Conservation (phyloP, 805 yeast species). For the Kodamaea neixiangensis region DNA sequence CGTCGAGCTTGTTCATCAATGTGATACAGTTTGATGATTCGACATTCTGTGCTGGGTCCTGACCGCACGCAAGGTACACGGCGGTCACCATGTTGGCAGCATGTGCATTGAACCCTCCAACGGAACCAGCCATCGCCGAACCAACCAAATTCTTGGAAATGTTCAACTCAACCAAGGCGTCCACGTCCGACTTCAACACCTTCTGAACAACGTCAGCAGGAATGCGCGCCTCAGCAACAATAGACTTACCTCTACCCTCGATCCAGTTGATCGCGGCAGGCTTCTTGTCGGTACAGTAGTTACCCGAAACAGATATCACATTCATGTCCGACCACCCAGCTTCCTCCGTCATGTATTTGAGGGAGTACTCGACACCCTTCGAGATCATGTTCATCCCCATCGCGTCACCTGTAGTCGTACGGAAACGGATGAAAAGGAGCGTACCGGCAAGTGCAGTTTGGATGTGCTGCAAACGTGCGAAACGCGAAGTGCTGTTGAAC, state of each 20-base stretch:
- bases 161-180: slow-evolving; percentile 88
- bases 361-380: slow-evolving; percentile 90
- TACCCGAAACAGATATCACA: slow-evolving; percentile 91
- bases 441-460: slow-evolving; percentile 96
- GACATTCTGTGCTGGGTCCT: slow-evolving; percentile 99
- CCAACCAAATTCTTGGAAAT: slow-evolving; percentile 89
- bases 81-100: slow-evolving; percentile 97
- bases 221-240: slow-evolving; percentile 92
- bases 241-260: slow-evolving; percentile 98
- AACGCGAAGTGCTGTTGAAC: slow-evolving; percentile 94
- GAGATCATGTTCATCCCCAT: slow-evolving; percentile 99
- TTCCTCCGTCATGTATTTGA: slow-evolving; percentile 80
- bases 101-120: slow-evolving; percentile 98
- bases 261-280: slow-evolving; percentile 99
- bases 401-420: slow-evolving; percentile 99
- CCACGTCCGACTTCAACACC: slow-evolving; percentile 89
- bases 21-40: slow-evolving; percentile 98
- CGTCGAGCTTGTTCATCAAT: slow-evolving; percentile 73
- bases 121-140: slow-evolving; percentile 96
- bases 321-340: slow-evolving; percentile 95
- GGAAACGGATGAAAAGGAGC: slow-evolving; percentile 82
- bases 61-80: slow-evolving; percentile 91
- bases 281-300: slow-evolving; percentile 96
- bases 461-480: slow-evolving; percentile 89
- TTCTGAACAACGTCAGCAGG: slow-evolving; percentile 78